These are phyloP conservation scores for Candida cerambycidarum DNA, from an alignment of 805 yeast species.

Conservation along the genomic window DNA sequence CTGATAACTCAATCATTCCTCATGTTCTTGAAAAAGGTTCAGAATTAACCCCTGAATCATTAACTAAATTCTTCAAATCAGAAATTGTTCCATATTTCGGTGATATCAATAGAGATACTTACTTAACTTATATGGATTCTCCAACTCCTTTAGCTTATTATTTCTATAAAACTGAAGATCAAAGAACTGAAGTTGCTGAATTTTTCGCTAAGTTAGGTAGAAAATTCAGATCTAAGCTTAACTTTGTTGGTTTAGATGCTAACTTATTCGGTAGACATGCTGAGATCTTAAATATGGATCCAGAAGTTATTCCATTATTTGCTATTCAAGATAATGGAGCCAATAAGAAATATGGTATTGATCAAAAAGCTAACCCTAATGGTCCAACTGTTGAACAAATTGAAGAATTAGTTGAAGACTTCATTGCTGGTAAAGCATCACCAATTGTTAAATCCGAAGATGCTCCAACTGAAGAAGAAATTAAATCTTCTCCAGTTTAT, in stretches of 20 bases:
- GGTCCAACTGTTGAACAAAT: conserved; percentile 47
- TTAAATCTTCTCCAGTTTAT: conserved; percentile 53
- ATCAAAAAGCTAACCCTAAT: conserved; percentile 55
- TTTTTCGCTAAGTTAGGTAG: conserved; percentile 65
- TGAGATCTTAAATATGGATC: conserved; percentile 76
- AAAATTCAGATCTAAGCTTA: conserved; percentile 72
- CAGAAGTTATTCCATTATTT: conserved; percentile 80
- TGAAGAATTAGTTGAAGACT: conserved; percentile 61
- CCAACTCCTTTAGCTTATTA: conserved; percentile 82
- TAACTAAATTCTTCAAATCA: conserved; percentile 50
- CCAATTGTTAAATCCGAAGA: conserved; percentile 84
- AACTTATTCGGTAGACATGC: conserved; percentile 81
- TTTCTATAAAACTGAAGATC: conserved; percentile 71
- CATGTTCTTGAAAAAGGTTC: conserved; percentile 32
- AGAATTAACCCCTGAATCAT: conserved; percentile 30
- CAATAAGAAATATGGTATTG: conserved; percentile 76
- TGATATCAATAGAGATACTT: conserved; percentile 80
- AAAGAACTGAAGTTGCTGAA: conserved; percentile 56
- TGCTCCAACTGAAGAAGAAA: conserved; percentile 79
- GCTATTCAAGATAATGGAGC: conserved; percentile 72
- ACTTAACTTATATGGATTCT: conserved; percentile 68
- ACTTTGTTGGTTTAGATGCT: conserved; percentile 89
- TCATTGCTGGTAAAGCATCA: conserved; percentile 59
- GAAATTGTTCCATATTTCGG: conserved; percentile 84
- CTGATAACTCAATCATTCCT: conserved; percentile 46